Evolutionary conservation across 768 basidiomycete species (phyloP), one percentile per base, ranked within the genome.

Genomic region (Rhodosporidiobolus sp.): DNA sequence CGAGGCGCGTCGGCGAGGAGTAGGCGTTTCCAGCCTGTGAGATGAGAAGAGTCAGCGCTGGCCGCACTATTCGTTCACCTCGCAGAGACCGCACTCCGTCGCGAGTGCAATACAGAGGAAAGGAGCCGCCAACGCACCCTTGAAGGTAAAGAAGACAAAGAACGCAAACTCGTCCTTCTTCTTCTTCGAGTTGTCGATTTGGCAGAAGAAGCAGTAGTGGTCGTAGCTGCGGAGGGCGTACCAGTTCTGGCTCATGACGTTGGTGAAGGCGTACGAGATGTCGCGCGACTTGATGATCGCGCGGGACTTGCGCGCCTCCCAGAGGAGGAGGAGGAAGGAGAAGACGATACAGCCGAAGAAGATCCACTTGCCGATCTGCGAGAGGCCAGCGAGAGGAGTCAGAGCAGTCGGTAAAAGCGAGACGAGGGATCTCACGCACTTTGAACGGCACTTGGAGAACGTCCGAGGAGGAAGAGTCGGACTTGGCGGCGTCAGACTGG

Each of bases 121-220:
- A 26, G 62, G 30, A 60, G 26, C 38, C 59, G 16, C 3, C 12
- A 28, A 84, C 88, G 65, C 72, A 91, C 95, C 95, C 85, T 99
- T 99, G 86, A 99, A 98, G 1, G 90, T 90, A 83, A 99, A 99
- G 87, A 98, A 99, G 79, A 98, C 87, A 82, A 96, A 99, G 85
- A 98, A 98, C 46, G 95, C 94, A 82, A 99, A 94, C 79, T 96
- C 92, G 80, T 99, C 96, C 81, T 90, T 94, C 73, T 87, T 88
- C 85, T 95, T 97, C 43, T 93, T 94, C 35, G 96, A 98, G 79
- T 91, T 89, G 79, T 88, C 88, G 82, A 99, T 96, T 77, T 97
- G 93, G 77, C 91, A 89, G 81, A 98, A 98, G 85, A 99, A 94
- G 82, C 96, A 98, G 81, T 97, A 97, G 80, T 95, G 91, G 80